Evolutionary conservation across 371 early-diverging fungal genomes (phyloP).

Genomic region (Mucor piriformis): DNA sequence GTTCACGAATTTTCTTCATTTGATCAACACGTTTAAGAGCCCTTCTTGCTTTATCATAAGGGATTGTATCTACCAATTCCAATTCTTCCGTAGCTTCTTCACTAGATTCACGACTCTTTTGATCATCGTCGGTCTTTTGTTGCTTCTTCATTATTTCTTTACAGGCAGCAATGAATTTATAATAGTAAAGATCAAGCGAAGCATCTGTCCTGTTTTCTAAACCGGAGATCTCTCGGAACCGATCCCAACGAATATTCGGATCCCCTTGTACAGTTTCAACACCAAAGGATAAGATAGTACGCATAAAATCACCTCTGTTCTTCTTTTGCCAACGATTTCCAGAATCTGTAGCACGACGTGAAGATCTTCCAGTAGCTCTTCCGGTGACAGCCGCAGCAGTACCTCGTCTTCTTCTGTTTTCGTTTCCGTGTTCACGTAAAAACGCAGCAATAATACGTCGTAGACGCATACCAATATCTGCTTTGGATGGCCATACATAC

Average conservation of each 20-base stretch:
- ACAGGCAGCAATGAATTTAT: conserved; percentile 58
- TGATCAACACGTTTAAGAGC: conserved; percentile 68
- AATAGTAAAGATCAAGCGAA: conserved; percentile 63
- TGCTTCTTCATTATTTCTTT: conserved; percentile 57
- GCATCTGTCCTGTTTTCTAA: conserved; percentile 67
- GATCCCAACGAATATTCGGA: conserved; percentile 57
- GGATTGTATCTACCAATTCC: conserved; percentile 49
- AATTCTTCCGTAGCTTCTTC: conserved; percentile 34
- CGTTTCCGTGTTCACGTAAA: conserved; percentile 62
- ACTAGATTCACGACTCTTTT: conserved; percentile 34
- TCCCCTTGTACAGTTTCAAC: conserved; percentile 48
- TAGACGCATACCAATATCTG: conserved; percentile 73
- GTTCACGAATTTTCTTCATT: conserved; percentile 65
- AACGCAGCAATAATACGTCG: conserved; percentile 75
- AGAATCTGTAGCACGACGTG: conserved; percentile 43
- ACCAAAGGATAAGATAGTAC: conserved; percentile 68
- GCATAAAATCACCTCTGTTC: conserved; percentile 64
- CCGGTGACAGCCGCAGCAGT: conserved; percentile 12
- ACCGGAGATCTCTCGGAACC: conserved; percentile 69
- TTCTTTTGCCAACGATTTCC: conserved; percentile 68
- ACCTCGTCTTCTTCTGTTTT: conserved; percentile 29
- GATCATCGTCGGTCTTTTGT: conserved; percentile 22
- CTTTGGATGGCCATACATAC: conserved; percentile 65
- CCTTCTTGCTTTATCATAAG: conserved; percentile 70
- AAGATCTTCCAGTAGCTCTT: conserved; percentile 7